phyloP scores from a whole-genome alignment of 2,329 filamentous ascomycete genomes.

The Penicillium sp. region DNA sequence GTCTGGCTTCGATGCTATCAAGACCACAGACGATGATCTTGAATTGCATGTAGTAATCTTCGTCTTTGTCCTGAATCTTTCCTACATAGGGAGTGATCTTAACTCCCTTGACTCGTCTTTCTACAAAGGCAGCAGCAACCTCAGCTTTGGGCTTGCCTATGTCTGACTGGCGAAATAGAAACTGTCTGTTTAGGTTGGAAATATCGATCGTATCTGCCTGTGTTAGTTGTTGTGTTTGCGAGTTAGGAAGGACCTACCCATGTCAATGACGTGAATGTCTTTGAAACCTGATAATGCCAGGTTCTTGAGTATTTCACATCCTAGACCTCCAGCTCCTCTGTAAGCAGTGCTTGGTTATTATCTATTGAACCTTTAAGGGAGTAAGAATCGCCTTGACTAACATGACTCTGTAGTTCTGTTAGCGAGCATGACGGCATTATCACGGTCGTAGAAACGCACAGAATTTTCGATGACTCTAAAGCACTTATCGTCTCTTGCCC shows the following conservation, averaged over 20 bases:
- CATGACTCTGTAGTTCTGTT: slow-evolving; percentile 43
- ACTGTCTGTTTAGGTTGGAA: slow-evolving; percentile 94
- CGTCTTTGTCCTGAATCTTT: slow-evolving; percentile 92
- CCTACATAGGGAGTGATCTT: slow-evolving; percentile 89
- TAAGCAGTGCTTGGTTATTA: too few species aligned
- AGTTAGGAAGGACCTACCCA: slow-evolving; percentile 62
- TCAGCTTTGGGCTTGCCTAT: slow-evolving; percentile 91
- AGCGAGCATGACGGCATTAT: slow-evolving; percentile 16
- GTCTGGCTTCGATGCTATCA: slow-evolving; percentile 92
- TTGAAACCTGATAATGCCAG: slow-evolving; percentile 91
- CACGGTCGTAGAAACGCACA: slow-evolving; percentile 47
- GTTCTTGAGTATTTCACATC: slow-evolving; percentile 95
- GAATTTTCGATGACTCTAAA: slow-evolving; percentile 62
- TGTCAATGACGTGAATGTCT: slow-evolving; percentile 97
- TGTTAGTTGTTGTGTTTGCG: too few species aligned
- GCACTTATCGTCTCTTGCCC: slow-evolving; percentile 46
- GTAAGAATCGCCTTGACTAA: too few species aligned
- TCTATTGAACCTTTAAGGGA: too few species aligned
- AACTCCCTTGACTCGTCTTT: slow-evolving; percentile 79
- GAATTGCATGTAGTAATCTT: slow-evolving; percentile 95
- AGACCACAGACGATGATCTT: slow-evolving; percentile 86
- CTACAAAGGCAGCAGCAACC: slow-evolving; percentile 83
- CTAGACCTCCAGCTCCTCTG: slow-evolving; percentile 85
- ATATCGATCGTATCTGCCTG: slow-evolving; percentile 92
- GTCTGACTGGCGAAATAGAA: slow-evolving; percentile 83